Evolutionary conservation across 805 yeast genomes (phyloP).

Genomic region (Yamadazyma laniorum): DNA sequence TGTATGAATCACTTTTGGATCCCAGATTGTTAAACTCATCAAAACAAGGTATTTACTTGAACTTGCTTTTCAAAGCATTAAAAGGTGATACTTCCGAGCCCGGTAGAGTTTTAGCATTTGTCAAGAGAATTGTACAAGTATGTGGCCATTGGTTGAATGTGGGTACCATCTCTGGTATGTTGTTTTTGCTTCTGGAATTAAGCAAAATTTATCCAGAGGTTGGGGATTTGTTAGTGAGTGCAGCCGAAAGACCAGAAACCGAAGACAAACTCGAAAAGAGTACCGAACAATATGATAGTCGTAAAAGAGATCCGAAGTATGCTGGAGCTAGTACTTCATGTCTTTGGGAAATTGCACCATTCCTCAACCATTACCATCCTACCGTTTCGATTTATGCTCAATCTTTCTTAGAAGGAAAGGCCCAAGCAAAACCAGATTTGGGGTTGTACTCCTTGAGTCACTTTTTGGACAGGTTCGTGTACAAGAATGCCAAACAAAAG

Average conservation of each 20-base stretch:
- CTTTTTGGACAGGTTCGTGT: conserved; percentile 93
- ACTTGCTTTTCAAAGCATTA: conserved; percentile 79
- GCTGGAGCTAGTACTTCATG: conserved; percentile 83
- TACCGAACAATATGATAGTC: conserved; percentile 61
- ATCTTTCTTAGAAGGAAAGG: conserved; percentile 51
- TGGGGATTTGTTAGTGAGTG: conserved; percentile 56
- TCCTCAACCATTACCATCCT: conserved; percentile 86
- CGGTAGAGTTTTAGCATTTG: conserved; percentile 80
- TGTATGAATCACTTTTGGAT: conserved; percentile 87
- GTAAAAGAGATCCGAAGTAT: conserved; percentile 87
- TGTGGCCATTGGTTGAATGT: conserved; percentile 83
- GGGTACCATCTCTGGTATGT: conserved; percentile 85
- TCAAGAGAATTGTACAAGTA: conserved; percentile 83
- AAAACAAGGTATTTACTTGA: conserved; percentile 88
- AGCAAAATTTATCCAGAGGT: conserved; percentile 64
- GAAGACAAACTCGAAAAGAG: conserved; percentile 22
- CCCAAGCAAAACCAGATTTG: conserved; percentile 78
- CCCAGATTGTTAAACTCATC: conserved; percentile 81
- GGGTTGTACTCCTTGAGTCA: conserved; percentile 85
- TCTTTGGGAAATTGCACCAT: conserved; percentile 80
- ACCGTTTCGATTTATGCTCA: conserved; percentile 80
- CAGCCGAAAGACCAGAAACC: conserved; percentile 46
- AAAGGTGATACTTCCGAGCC: conserved; percentile 58
- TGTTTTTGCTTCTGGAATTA: conserved; percentile 69
- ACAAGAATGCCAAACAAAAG: conserved; percentile 85